Percentiles rank a stretch among this genome's conserved stretches.
Evolutionary conservation across 108 stramenopile genomes (phyloP).

Genomic region (Nitzschia palea): DNA sequence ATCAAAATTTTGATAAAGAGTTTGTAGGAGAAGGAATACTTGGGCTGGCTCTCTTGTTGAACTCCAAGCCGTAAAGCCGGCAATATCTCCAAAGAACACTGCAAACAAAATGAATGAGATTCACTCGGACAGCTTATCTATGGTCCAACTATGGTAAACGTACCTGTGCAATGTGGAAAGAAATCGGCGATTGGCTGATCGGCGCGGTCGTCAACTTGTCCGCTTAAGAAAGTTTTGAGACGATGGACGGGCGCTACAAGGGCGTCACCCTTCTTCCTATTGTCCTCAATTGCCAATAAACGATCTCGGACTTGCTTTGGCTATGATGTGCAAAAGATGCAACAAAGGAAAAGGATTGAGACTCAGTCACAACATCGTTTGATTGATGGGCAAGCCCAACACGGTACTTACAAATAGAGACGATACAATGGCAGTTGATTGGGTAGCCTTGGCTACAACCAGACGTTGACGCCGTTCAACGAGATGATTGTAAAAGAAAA

Average conservation of each 20-base stretch:
- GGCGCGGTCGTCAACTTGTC: not conserved
- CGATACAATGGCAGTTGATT: constrained; percentile 49
- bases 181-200: constrained; percentile 22
- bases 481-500: constrained; percentile 52
- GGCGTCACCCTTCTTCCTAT: not conserved
- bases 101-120: not conserved
- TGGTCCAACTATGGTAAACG: not conserved
- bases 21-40: constrained; percentile 8
- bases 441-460: constrained; percentile 28
- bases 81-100: not conserved
- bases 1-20: constrained; percentile 6
- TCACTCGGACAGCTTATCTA: too few species aligned
- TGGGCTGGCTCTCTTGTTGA: constrained; percentile 7
- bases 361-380: too few species aligned
- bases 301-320: constrained; percentile 10
- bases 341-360: constrained; percentile 13
- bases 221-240: not conserved
- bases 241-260: not conserved
- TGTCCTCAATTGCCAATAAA: not conserved
- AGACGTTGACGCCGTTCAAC: constrained; percentile 42
- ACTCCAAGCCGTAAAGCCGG: constrained; percentile 9
- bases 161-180: constrained; percentile 6
- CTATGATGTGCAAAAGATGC: not conserved
- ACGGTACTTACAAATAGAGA: constrained; percentile 59
- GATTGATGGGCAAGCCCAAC: too few species aligned